Base-by-base conservation (phyloP, 805 yeast genomes). In the Candida tallmaniae region DNA sequence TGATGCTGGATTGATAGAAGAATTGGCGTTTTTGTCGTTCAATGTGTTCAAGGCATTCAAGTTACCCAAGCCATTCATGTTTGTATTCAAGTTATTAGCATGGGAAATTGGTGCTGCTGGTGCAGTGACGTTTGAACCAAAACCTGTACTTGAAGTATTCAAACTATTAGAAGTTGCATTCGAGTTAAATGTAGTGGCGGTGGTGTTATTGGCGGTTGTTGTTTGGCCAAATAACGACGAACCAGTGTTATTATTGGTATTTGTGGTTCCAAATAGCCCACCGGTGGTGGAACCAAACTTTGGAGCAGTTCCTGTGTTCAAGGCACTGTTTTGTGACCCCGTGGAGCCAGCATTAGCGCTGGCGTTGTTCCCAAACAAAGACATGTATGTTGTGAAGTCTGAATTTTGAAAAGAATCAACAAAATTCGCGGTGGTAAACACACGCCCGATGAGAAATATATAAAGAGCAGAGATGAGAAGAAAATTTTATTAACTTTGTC, bases 401-500 rank as follows among this genome's bases (percentile, higher is more conserved):
- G n/a, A n/a, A n/a, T n/a, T n/a, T n/a, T n/a, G n/a, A n/a, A n/a
- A n/a, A n/a, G n/a, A n/a, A n/a, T n/a, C n/a, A n/a, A n/a, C n/a
- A n/a, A n/a, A n/a, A n/a, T n/a, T n/a, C n/a, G n/a, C n/a, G n/a
- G n/a, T n/a, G n/a, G n/a, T n/a, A n/a, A n/a, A n/a, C n/a, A n/a
- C n/a, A n/a, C n/a, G n/a, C n/a, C n/a, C n/a, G n/a, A n/a, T n/a
- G n/a, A n/a, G n/a, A n/a, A n/a, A n/a, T n/a, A n/a, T n/a, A n/a
- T n/a, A n/a, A 22, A 22, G 23, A 22, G 23, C 23, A 9, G 23
- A 8, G n/a, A 25, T 25, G 27, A 13, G 20, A 30, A 11, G 6
- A 13, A 15, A 15, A 23, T 5, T 31, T 31, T 29, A 42, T 54
- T 57, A 56, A 74, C 80, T 76, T 75, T 76, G 80, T 77, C 80